phyloP scores from a whole-genome alignment of 208 protist species.

The Trypanosoma rangeli region DNA sequence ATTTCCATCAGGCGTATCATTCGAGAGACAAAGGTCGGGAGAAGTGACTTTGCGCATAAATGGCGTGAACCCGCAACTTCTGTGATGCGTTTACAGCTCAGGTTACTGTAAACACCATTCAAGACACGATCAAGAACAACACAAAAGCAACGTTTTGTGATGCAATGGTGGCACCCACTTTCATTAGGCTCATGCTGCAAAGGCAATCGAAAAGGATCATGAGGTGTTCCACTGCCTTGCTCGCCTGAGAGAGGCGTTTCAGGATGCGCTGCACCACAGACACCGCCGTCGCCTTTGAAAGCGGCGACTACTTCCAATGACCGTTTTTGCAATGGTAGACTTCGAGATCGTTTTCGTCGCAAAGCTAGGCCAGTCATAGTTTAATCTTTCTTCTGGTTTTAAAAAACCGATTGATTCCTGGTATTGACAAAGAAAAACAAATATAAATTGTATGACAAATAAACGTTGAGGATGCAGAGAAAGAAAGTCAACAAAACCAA shows the following conservation, averaged over 20 bases:
- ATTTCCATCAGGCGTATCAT: conserved; percentile 55
- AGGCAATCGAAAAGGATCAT: conserved; percentile 55
- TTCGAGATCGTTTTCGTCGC: conserved; percentile 18
- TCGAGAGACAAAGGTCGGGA: conserved; percentile 63
- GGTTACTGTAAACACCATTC: conserved; percentile 37
- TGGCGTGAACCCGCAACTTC: conserved; percentile 64
- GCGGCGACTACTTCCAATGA: not conserved
- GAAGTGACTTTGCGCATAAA: conserved; percentile 68
- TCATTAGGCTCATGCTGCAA: conserved; percentile 50
- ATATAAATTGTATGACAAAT: conserved; percentile 2
- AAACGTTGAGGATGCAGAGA: conserved; percentile 6
- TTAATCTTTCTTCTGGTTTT: conserved; percentile 25
- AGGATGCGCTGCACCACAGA: not conserved
- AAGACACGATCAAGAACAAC: conserved; percentile 49
- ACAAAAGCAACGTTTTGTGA: conserved; percentile 46
- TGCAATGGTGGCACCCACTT: conserved; percentile 70
- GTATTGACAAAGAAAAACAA: not conserved
- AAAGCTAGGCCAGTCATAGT: conserved; percentile 19
- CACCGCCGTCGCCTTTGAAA: conserved; percentile 2
- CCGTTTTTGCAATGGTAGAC: conserved; percentile 1
- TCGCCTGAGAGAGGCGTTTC: conserved; percentile 14
- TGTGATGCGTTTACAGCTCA: conserved; percentile 60
- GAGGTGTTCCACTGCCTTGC: conserved; percentile 44
- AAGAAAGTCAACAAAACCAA: conserved; percentile 18
- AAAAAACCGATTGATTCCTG: conserved; percentile 17